Evolutionary conservation across 352 stramenopile genomes (phyloP).

Genomic region (Globisporangium echinulatum): DNA sequence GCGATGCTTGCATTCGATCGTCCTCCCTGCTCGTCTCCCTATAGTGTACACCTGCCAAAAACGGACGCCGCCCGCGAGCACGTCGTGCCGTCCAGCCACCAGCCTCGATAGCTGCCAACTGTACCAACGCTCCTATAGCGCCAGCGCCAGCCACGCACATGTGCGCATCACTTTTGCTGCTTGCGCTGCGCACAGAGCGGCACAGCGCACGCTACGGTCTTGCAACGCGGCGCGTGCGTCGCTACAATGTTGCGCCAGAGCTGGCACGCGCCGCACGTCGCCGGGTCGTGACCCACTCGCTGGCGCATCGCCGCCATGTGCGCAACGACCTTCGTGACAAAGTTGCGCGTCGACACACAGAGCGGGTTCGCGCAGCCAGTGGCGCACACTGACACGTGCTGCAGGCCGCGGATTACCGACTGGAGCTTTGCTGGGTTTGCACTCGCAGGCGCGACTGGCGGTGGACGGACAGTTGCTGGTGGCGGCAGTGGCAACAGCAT

Average conservation of each 20-base stretch:
- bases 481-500: neutral
- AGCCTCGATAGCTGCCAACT: neutral
- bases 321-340: constrained; percentile 41
- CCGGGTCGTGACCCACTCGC: constrained; percentile 19
- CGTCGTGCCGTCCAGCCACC: no score
- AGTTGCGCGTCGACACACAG: constrained; percentile 45
- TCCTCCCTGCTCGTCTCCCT: constrained; percentile 1
- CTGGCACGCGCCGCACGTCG: constrained; percentile 49
- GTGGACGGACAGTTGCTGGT: constrained; percentile 9
- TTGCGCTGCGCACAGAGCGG: constrained; percentile 28
- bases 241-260: constrained; percentile 42
- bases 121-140: neutral
- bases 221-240: constrained; percentile 26
- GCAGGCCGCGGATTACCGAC: constrained; percentile 43
- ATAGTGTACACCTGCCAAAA: constrained; percentile 14
- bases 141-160: no score
- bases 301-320: constrained; percentile 25
- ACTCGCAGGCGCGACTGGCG: constrained; percentile 5
- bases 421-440: constrained; percentile 44
- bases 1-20: neutral
- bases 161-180: constrained; percentile 5
- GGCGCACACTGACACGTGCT: constrained; percentile 34
- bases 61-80: neutral
- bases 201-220: constrained; percentile 19
- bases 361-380: constrained; percentile 42